A percentile compares a stretch with the other conserved stretches of the same genome.
phyloP scores from a whole-genome alignment of 192 early-diverging fungal genomes.

The Chytriomyces confervae region DNA sequence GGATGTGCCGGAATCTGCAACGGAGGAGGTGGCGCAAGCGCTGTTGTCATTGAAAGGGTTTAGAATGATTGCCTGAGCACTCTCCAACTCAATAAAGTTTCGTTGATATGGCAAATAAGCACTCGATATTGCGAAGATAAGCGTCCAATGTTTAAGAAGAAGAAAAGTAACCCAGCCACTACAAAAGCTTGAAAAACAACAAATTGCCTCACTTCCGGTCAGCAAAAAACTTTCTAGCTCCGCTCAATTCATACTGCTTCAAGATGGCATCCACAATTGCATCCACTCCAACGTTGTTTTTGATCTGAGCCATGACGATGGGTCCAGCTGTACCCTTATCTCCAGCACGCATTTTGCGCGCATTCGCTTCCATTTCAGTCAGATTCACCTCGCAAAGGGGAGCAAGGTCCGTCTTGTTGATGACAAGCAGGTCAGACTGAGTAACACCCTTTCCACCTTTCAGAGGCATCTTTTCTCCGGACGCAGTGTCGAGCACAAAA shows the following conservation, averaged over 20 bases:
- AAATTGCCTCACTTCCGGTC: not conserved
- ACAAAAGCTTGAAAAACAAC: too few relatives aligned
- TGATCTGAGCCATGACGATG: slow-evolving; percentile 89
- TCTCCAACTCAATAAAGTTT: too few relatives aligned
- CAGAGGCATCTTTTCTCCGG: slow-evolving; percentile 93
- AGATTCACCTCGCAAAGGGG: slow-evolving; percentile 87
- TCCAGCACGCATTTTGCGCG: slow-evolving; percentile 71
- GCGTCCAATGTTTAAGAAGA: too few relatives aligned
- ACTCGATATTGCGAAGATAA: too few relatives aligned
- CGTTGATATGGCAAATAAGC: too few relatives aligned
- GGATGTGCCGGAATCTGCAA: slow-evolving; percentile 96
- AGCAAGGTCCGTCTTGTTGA: slow-evolving; percentile 99
- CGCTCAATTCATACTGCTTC: slow-evolving; percentile 48
- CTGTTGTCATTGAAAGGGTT: slow-evolving; percentile 76
- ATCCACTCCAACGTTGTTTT: slow-evolving; percentile 85
- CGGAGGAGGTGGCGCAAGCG: slow-evolving; percentile 91
- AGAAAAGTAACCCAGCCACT: too few relatives aligned
- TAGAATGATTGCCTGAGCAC: not conserved
- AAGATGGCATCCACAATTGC: slow-evolving; percentile 81
- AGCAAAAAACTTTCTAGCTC: slow-evolving; percentile 28
- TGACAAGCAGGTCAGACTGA: slow-evolving; percentile 89
- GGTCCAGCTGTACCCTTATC: slow-evolving; percentile 69
- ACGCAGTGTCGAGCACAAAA: slow-evolving; percentile 95
- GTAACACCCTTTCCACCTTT: slow-evolving; percentile 99
- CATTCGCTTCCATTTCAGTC: slow-evolving; percentile 86